A percentile compares a stretch with the other conserved stretches of the same genome.
These are phyloP conservation scores for Alternaria gansuensis DNA, from an alignment of 2,329 filamentous ascomycete species.

Conservation along the genomic window DNA sequence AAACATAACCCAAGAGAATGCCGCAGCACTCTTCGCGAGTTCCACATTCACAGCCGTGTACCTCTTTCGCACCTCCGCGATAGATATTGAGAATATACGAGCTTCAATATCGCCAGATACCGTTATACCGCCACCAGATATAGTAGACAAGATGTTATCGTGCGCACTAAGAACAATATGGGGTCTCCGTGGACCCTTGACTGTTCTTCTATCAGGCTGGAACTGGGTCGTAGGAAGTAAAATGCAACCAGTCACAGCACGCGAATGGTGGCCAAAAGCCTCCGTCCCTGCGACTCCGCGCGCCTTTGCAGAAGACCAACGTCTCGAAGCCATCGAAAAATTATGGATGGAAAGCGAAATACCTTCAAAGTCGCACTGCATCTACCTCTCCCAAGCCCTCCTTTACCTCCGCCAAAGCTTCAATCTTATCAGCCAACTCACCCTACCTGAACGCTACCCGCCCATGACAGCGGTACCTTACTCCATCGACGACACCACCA, in stretches of 20 bases:
- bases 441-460: constrained; percentile 35
- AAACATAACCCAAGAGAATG: constrained; percentile 54
- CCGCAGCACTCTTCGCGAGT: constrained; percentile 54
- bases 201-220: constrained; percentile 46
- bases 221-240: constrained; percentile 41
- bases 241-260: constrained; percentile 39
- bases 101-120: constrained; percentile 36
- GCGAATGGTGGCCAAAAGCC: constrained; percentile 48
- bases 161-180: constrained; percentile 39
- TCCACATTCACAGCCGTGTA: constrained; percentile 48
- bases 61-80: constrained; percentile 44
- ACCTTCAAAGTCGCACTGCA: constrained; percentile 22
- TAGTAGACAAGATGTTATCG: constrained; percentile 42
- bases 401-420: constrained; percentile 41
- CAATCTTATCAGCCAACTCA: constrained; percentile 45
- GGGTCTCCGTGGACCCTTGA: constrained; percentile 45
- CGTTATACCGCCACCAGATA: constrained; percentile 26
- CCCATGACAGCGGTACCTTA: constrained; percentile 43
- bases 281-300: constrained; percentile 32
- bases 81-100: constrained; percentile 44
- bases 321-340: constrained; percentile 35
- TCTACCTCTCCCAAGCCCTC: constrained; percentile 38
- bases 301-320: constrained; percentile 42
- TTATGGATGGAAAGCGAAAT: constrained; percentile 38
- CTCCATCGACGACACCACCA: constrained; percentile 38